Percentiles rank a stretch among this genome's conserved stretches.
These are phyloP conservation scores for Eimeria zaria DNA, from an alignment of 169 alveolate species.

Conservation along the genomic window DNA sequence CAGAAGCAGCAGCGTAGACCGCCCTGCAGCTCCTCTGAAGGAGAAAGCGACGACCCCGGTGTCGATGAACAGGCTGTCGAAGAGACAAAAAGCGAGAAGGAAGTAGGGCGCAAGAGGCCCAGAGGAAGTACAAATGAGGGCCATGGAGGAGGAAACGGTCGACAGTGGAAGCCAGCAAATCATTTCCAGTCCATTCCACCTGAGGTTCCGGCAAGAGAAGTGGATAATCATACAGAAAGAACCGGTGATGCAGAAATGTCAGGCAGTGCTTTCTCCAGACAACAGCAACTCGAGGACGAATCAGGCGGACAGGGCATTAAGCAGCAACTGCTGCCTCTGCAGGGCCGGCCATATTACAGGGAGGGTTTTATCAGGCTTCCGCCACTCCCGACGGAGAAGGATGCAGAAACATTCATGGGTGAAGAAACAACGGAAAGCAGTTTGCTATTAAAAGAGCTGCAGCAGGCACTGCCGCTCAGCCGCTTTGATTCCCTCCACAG, in stretches of 20 bases:
- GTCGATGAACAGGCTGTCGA: not conserved
- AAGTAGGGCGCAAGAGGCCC: constrained; percentile 6
- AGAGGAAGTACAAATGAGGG: not conserved
- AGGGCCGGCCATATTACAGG: constrained; percentile 30
- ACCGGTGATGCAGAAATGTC: not conserved
- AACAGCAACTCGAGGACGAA: not conserved
- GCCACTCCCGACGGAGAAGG: not conserved
- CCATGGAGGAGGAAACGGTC: not conserved
- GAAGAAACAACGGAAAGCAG: not conserved
- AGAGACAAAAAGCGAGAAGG: not conserved
- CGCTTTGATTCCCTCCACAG: constrained; percentile 61
- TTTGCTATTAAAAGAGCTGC: constrained; percentile 43
- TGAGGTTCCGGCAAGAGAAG: constrained; percentile 19
- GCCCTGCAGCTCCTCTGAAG: not conserved
- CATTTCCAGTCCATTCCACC: constrained; percentile 32
- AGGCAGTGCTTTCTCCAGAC: not conserved
- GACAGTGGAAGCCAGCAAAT: constrained; percentile 42
- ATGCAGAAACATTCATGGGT: not conserved
- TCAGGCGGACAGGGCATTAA: not conserved
- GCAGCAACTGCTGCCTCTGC: constrained; percentile 58
- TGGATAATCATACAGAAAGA: not conserved
- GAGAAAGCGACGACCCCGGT: not conserved
- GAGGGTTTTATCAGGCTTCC: constrained; percentile 72
- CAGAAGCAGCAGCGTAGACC: not conserved
- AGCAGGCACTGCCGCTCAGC: constrained; percentile 55